phyloP scores from a whole-genome alignment of 2,329 filamentous ascomycete species.

The Pseudocercospora vitis region DNA sequence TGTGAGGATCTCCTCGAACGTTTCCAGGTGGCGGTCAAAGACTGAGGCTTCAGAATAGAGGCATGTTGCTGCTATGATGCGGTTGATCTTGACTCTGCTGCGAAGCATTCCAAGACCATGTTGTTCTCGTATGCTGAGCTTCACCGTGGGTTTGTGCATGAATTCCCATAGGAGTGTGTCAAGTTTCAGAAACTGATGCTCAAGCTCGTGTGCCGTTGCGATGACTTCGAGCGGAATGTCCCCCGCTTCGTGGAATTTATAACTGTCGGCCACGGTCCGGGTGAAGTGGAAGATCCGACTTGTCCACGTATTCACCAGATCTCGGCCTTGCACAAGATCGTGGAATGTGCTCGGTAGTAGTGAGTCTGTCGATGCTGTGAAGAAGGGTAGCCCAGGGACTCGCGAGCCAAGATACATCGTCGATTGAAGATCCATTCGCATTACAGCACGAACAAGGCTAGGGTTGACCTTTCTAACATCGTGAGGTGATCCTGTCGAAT shows the following conservation, averaged over 20 bases:
- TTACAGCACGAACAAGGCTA: slow-evolving; percentile 32
- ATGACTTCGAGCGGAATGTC: slow-evolving; percentile 32
- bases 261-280: slow-evolving; percentile 30
- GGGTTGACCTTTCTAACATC: slow-evolving; percentile 32
- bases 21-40: slow-evolving; percentile 31
- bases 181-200: slow-evolving; percentile 29
- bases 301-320: slow-evolving; percentile 33
- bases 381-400: slow-evolving; percentile 34
- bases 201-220: slow-evolving; percentile 32
- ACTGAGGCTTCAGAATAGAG: slow-evolving; percentile 31
- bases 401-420: slow-evolving; percentile 31
- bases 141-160: slow-evolving; percentile 33
- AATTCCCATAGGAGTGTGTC: slow-evolving; percentile 33
- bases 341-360: slow-evolving; percentile 29
- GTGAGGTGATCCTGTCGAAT: slow-evolving; percentile 24
- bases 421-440: slow-evolving; percentile 36
- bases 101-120: slow-evolving; percentile 35
- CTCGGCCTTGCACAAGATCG: slow-evolving; percentile 34
- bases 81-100: slow-evolving; percentile 33
- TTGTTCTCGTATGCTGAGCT: slow-evolving; percentile 33
- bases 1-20: slow-evolving; percentile 36
- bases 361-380: slow-evolving; percentile 31
- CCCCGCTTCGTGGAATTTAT: slow-evolving; percentile 30
- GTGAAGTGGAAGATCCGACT: slow-evolving; percentile 35
- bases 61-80: slow-evolving; percentile 31